A percentile compares a stretch with the other conserved stretches of the same genome.
Evolutionary conservation across 192 early-diverging fungal species (phyloP).

Genomic region (Helicostylum pulchrum): DNA sequence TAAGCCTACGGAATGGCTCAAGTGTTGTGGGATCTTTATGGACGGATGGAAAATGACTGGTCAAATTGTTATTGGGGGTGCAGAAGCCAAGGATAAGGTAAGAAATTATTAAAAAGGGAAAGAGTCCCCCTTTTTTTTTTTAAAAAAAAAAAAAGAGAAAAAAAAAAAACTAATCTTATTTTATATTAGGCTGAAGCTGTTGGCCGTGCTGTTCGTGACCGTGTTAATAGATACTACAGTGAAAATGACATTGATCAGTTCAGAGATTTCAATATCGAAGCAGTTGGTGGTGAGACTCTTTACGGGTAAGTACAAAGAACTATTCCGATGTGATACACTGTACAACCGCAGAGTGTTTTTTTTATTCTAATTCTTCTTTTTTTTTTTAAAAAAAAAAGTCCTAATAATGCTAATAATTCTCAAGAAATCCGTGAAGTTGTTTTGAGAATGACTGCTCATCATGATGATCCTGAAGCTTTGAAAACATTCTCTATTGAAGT

Average conservation of each 20-base stretch:
- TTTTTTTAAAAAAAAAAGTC: background rate
- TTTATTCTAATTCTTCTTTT: background rate
- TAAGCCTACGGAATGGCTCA: slow-evolving; percentile 53
- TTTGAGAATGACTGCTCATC: slow-evolving; percentile 42
- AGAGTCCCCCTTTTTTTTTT: background rate
- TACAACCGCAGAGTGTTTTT: background rate
- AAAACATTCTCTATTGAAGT: slow-evolving; percentile 47
- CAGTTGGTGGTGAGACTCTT: slow-evolving; percentile 54
- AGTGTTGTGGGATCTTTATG: slow-evolving; percentile 59
- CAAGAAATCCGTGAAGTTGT: slow-evolving; percentile 44
- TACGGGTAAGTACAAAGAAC: slow-evolving; percentile 48
- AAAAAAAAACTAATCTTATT: background rate
- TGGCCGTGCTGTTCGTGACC: slow-evolving; percentile 51
- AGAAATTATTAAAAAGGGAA: no score
- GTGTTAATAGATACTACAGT: slow-evolving; percentile 40
- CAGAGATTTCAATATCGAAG: slow-evolving; percentile 55
- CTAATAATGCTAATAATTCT: background rate
- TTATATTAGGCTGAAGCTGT: slow-evolving; percentile 45
- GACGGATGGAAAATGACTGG: slow-evolving; percentile 58
- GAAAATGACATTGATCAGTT: slow-evolving; percentile 46
- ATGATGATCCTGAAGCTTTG: slow-evolving; percentile 46
- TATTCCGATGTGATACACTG: background rate
- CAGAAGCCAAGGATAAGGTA: slow-evolving; percentile 44
- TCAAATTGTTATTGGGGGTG: slow-evolving; percentile 57
- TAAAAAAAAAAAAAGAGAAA: slow-evolving; percentile 2